These are phyloP conservation scores for Pseudohalonectria lignicola DNA, from an alignment of 2,329 filamentous ascomycete genomes.

Conservation along the genomic window DNA sequence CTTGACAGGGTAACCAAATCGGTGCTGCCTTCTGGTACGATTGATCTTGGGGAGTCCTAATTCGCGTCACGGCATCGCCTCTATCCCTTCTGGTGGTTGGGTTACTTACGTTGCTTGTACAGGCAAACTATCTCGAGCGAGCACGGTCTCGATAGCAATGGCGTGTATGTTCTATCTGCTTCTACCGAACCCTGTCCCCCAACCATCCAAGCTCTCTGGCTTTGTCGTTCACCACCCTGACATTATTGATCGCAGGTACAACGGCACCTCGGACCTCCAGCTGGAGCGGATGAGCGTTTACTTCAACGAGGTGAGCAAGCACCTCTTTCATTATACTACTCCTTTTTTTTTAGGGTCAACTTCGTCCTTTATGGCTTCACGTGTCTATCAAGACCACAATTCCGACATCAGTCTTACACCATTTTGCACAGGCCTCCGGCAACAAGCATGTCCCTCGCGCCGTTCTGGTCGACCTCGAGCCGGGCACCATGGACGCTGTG, in stretches of 20 bases:
- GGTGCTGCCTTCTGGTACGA: slow-evolving; percentile 98
- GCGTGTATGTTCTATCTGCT: slow-evolving; percentile 57
- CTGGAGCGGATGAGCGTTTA: slow-evolving; percentile 82
- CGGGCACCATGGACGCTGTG: slow-evolving; percentile 99
- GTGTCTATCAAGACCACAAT: not conserved
- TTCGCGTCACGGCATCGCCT: not conserved
- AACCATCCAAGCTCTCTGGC: not conserved
- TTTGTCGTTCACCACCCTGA: slow-evolving; percentile 2
- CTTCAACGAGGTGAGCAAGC: slow-evolving; percentile 45
- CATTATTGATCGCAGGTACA: slow-evolving; percentile 57
- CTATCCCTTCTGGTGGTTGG: too few species aligned
- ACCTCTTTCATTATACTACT: too few species aligned
- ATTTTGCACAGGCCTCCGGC: slow-evolving; percentile 59
- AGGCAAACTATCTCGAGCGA: slow-evolving; percentile 78
- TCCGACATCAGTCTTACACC: not conserved
- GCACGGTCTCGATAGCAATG: slow-evolving; percentile 95
- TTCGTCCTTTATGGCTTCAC: not conserved
- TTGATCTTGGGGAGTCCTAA: too few species aligned
- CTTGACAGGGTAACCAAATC: slow-evolving; percentile 92
- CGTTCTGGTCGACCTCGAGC: slow-evolving; percentile 98
- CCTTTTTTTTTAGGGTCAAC: not conserved
- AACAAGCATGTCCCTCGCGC: slow-evolving; percentile 99
- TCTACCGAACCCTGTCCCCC: slow-evolving; percentile 2
- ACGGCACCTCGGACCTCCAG: slow-evolving; percentile 96
- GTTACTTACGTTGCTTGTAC: slow-evolving; percentile 26